These are phyloP conservation scores for Talaromyces stipitatus DNA, from an alignment of 495 filamentous ascomycete genomes.

Conservation along the genomic window DNA sequence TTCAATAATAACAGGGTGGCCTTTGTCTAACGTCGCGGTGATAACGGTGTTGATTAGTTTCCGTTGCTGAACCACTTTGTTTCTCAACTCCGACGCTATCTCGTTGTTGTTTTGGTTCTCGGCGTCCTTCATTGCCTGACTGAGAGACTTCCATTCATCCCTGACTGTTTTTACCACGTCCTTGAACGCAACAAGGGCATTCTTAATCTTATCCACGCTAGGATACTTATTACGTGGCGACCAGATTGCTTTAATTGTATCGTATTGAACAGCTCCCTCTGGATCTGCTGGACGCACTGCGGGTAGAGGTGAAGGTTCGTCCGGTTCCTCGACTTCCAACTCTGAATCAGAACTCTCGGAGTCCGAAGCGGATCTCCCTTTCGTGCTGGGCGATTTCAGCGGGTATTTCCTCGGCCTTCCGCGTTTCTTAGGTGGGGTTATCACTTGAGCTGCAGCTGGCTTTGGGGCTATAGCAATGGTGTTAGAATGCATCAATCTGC, in stretches of 20 bases:
- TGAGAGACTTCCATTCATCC: constrained; percentile 55
- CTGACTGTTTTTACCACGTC: constrained; percentile 55
- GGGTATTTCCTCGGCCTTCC: constrained; percentile 16
- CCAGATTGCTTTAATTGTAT: constrained; percentile 60
- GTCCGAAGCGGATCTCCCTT: constrained; percentile 35
- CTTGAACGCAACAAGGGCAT: constrained; percentile 49
- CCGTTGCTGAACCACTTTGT: constrained; percentile 49
- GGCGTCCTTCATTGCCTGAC: constrained; percentile 48
- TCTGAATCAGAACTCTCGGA: constrained; percentile 43
- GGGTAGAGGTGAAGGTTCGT: constrained; percentile 49
- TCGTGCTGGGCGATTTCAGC: constrained; percentile 21
- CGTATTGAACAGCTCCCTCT: constrained; percentile 50
- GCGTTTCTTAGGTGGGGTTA: not conserved
- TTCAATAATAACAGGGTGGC: constrained; percentile 57
- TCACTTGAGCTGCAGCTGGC: not conserved
- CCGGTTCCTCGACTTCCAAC: constrained; percentile 34
- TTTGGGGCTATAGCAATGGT: not conserved
- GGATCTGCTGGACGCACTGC: constrained; percentile 41
- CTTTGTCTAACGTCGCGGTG: constrained; percentile 48
- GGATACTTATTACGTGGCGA: constrained; percentile 42
- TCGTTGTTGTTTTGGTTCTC: constrained; percentile 42
- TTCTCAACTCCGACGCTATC: constrained; percentile 29
- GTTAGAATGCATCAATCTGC: not conserved
- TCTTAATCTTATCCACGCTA: constrained; percentile 40
- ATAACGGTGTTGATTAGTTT: constrained; percentile 54